phyloP scores from a whole-genome alignment of 176 grass and related monocot genomes.

The Triticum timopheevii region DNA sequence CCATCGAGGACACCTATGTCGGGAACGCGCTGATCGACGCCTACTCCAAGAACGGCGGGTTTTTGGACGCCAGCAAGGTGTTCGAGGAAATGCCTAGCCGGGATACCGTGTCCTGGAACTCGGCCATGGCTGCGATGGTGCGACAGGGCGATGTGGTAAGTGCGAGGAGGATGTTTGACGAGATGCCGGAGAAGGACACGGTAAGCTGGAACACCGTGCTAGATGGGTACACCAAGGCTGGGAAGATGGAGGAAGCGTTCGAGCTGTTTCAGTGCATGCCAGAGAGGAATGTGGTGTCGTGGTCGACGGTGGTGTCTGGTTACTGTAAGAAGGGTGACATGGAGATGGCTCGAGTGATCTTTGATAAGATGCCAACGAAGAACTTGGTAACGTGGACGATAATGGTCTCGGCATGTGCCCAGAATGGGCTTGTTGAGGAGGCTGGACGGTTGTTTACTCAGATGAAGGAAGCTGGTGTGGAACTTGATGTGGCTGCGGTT shows the following conservation, averaged over 20 bases:
- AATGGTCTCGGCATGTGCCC: constrained; percentile 61
- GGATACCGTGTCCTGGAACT: constrained; percentile 68
- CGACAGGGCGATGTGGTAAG: constrained; percentile 38
- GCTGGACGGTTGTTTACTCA: constrained; percentile 54
- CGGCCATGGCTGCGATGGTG: constrained; percentile 43
- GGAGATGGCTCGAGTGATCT: constrained; percentile 59
- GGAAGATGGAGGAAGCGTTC: constrained; percentile 50
- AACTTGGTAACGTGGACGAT: constrained; percentile 81
- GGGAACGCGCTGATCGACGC: constrained; percentile 68
- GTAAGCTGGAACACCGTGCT: constrained; percentile 78
- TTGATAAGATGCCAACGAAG: constrained; percentile 72
- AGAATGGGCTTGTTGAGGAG: constrained; percentile 53
- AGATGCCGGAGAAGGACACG: constrained; percentile 68
- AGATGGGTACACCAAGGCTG: constrained; percentile 56
- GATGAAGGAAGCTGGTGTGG: constrained; percentile 52
- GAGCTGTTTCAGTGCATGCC: constrained; percentile 65
- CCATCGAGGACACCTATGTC: constrained; percentile 60
- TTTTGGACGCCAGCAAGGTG: constrained; percentile 32
- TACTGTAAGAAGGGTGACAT: constrained; percentile 76
- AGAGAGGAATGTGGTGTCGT: constrained; percentile 70
- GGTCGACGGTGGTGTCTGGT: constrained; percentile 67
- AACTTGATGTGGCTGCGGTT: constrained; percentile 49
- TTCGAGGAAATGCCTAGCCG: constrained; percentile 48
- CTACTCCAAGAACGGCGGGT: constrained; percentile 51
- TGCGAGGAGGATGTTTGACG: constrained; percentile 55